phyloP scores from a whole-genome alignment of 352 stramenopile genomes.

The Phytophthora boehmeriae region DNA sequence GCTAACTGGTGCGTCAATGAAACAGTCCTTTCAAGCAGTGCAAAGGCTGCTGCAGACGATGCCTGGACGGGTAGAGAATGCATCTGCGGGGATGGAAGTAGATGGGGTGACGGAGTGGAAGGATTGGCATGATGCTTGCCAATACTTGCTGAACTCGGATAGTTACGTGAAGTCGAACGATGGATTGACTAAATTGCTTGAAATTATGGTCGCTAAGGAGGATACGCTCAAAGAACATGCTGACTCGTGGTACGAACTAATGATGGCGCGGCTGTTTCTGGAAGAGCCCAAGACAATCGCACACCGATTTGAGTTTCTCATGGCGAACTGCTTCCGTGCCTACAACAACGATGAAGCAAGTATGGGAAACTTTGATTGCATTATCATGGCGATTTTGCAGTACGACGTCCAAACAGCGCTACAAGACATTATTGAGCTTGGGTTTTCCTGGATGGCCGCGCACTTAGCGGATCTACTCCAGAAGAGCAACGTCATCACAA shows the following conservation, averaged over 20 bases:
- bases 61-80: constrained; percentile 37
- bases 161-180: constrained; percentile 49
- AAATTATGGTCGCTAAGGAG: constrained; percentile 61
- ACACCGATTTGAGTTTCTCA: constrained; percentile 80
- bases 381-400: constrained; percentile 79
- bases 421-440: constrained; percentile 64
- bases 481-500: constrained; percentile 53
- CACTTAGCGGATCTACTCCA: constrained; percentile 70
- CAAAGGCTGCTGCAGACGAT: constrained; percentile 76
- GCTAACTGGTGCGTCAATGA: constrained; percentile 46
- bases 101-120: constrained; percentile 46
- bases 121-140: constrained; percentile 68
- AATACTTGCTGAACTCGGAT: constrained; percentile 64
- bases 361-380: constrained; percentile 86
- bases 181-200: constrained; percentile 57
- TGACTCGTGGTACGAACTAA: constrained; percentile 76
- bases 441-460: constrained; percentile 79
- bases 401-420: constrained; percentile 76
- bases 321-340: constrained; percentile 70
- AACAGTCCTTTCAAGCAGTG: constrained; percentile 56
- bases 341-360: constrained; percentile 44
- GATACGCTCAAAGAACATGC: constrained; percentile 47
- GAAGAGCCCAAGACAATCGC: constrained; percentile 78
- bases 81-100: constrained; percentile 9
- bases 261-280: constrained; percentile 79